These are phyloP conservation scores for Ascochyta pisi DNA, from an alignment of 2,329 filamentous ascomycete genomes.

Conservation along the genomic window DNA sequence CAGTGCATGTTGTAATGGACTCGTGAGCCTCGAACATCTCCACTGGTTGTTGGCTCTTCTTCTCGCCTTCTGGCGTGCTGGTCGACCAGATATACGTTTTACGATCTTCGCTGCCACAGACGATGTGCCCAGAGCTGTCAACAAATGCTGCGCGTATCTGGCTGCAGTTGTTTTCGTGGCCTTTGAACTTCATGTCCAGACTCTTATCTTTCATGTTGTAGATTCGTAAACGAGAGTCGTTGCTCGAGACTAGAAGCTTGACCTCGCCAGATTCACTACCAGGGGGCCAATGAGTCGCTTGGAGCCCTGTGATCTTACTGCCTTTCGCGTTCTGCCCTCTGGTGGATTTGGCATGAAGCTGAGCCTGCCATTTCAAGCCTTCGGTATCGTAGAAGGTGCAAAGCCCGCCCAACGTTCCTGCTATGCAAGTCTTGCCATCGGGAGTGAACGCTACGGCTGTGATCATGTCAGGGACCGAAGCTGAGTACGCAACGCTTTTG, in stretches of 20 bases:
- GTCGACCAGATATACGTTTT: constrained; percentile 90
- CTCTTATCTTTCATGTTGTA: constrained; percentile 88
- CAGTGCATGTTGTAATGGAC: constrained; percentile 85
- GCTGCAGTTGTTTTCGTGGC: constrained; percentile 86
- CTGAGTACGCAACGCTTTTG: constrained; percentile 86
- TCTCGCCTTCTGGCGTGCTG: constrained; percentile 64
- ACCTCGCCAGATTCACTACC: constrained; percentile 68
- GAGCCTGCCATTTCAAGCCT: constrained; percentile 79
- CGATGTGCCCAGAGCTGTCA: constrained; percentile 83
- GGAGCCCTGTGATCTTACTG: constrained; percentile 95
- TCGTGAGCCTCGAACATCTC: constrained; percentile 93
- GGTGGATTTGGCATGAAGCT: constrained; percentile 92
- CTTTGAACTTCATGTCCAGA: constrained; percentile 87
- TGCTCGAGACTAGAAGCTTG: constrained; percentile 89
- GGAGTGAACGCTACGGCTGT: constrained; percentile 94
- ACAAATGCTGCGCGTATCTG: constrained; percentile 91
- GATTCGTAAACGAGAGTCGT: constrained; percentile 88
- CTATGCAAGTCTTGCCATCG: constrained; percentile 87
- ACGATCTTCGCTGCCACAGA: constrained; percentile 91
- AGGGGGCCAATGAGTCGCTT: constrained; percentile 70
- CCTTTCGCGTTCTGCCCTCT: constrained; percentile 93
- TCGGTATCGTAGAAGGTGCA: constrained; percentile 95
- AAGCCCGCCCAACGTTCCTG: constrained; percentile 82
- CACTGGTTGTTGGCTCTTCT: constrained; percentile 79
- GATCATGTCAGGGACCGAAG: constrained; percentile 81